Evolutionary conservation across 2,329 filamentous ascomycete genomes (phyloP).

Genomic region (Pseudogymnoascus sp.): DNA sequence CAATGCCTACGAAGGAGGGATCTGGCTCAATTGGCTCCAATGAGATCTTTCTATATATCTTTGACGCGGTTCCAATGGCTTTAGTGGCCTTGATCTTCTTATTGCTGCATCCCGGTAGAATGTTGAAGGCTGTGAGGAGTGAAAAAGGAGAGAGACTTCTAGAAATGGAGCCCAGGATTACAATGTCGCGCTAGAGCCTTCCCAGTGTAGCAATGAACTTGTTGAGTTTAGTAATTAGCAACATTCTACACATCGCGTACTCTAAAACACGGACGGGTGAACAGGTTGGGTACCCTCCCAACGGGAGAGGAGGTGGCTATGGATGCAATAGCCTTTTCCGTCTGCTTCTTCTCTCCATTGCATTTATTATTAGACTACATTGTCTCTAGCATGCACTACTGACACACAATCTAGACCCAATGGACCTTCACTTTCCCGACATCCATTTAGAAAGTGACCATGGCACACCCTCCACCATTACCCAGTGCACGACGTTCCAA

Average conservation of each 20-base stretch:
- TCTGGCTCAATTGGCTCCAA: neutral
- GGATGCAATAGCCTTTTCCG: slow-evolving; percentile 29
- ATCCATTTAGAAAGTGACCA: slow-evolving; percentile 8
- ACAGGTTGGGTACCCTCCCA: slow-evolving; percentile 36
- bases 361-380: slow-evolving; percentile 17
- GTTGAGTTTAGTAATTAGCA: slow-evolving; percentile 14
- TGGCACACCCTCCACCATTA: slow-evolving; percentile 26
- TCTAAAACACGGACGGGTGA: slow-evolving; percentile 43
- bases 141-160: slow-evolving; percentile 23
- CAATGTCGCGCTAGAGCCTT: slow-evolving; percentile 31
- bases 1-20: neutral
- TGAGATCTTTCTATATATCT: slow-evolving; percentile 7
- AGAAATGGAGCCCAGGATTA: slow-evolving; percentile 33
- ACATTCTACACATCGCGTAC: slow-evolving; percentile 34
- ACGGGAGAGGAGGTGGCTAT: slow-evolving; percentile 40
- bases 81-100: neutral
- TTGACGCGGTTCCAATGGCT: slow-evolving; percentile 6
- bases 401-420: neutral
- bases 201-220: neutral
- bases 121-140: slow-evolving; percentile 17
- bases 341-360: neutral
- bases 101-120: neutral
- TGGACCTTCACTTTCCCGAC: neutral
- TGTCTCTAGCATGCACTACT: slow-evolving; percentile 24
- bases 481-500: slow-evolving; percentile 30